These are phyloP conservation scores for Mallotus japonicus DNA, from an alignment of 441 rosid species.

Conservation along the genomic window DNA sequence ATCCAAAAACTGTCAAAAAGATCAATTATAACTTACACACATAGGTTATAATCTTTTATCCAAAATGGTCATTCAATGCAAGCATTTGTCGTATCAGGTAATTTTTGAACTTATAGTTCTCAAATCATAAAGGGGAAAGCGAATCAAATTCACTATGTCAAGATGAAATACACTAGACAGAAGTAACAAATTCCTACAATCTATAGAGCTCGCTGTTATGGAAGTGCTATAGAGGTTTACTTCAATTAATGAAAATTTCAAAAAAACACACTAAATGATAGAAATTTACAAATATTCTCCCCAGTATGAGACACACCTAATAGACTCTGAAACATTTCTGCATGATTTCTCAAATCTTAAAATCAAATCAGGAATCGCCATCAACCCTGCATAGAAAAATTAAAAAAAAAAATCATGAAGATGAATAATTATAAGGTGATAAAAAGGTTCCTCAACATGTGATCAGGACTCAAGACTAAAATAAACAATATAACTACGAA, in stretches of 20 bases:
- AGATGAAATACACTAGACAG: not conserved
- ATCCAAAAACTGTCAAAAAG: constrained; percentile 2
- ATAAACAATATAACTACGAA: not conserved
- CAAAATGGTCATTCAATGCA: not conserved
- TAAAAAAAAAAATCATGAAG: no score
- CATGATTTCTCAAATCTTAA: constrained; percentile 78
- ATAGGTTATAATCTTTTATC: not conserved
- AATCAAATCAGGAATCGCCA: constrained; percentile 84
- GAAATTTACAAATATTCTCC: constrained; percentile 8
- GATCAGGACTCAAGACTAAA: no score
- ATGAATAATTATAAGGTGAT: no score
- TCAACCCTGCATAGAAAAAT: constrained; percentile 57
- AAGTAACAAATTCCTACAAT: not conserved
- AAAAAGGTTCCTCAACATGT: no score
- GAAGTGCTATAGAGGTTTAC: not conserved
- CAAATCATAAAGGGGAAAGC: not conserved
- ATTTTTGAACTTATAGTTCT: not conserved
- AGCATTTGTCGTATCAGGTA: not conserved
- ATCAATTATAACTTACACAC: not conserved
- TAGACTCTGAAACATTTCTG: constrained; percentile 78
- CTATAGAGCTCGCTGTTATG: not conserved
- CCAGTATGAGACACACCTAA: constrained; percentile 54
- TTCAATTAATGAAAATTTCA: not conserved
- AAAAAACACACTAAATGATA: not conserved
- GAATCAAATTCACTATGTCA: not conserved